Conservation (phyloP, 768 basidiomycete species). For the Trametes villosa region DNA sequence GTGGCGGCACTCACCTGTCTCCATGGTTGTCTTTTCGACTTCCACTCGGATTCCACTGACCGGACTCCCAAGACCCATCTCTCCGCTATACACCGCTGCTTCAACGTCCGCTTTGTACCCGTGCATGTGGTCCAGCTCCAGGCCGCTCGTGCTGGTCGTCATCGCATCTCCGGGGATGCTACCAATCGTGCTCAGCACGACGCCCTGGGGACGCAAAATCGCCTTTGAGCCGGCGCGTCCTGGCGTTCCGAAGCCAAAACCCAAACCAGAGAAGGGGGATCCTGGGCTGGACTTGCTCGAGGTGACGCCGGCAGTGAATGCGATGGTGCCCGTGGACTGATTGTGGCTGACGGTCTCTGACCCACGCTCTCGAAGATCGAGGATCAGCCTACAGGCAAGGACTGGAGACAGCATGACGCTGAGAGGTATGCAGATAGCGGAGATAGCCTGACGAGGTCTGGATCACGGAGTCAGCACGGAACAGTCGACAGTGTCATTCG, state of each 20-base stretch:
- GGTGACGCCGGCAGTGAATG: constrained; percentile 34
- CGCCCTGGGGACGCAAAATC: constrained; percentile 31
- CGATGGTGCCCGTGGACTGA: constrained; percentile 50
- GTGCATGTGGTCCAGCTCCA: constrained; percentile 34
- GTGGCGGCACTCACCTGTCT: constrained; percentile 4
- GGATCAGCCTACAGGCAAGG: constrained; percentile 80
- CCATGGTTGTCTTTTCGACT: constrained; percentile 39
- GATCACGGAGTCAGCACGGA: background rate
- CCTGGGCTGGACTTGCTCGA: constrained; percentile 34
- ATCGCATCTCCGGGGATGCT: constrained; percentile 31
- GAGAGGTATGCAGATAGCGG: constrained; percentile 82
- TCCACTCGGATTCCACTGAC: constrained; percentile 37
- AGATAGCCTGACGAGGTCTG: constrained; percentile 81
- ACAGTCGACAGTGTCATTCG: background rate
- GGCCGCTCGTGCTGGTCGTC: constrained; percentile 25
- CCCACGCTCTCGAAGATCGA: constrained; percentile 81
- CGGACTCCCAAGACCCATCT: constrained; percentile 22
- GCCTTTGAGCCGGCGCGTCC: constrained; percentile 30
- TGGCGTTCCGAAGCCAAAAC: constrained; percentile 28
- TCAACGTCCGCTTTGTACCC: constrained; percentile 29
- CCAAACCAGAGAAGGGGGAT: constrained; percentile 34
- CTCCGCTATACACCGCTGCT: constrained; percentile 16
- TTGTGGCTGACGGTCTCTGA: constrained; percentile 77
- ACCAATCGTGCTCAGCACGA: constrained; percentile 36
- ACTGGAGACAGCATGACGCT: constrained; percentile 85